phyloP scores from a whole-genome alignment of 139 green algal species.

The Eudorina sp. region DNA sequence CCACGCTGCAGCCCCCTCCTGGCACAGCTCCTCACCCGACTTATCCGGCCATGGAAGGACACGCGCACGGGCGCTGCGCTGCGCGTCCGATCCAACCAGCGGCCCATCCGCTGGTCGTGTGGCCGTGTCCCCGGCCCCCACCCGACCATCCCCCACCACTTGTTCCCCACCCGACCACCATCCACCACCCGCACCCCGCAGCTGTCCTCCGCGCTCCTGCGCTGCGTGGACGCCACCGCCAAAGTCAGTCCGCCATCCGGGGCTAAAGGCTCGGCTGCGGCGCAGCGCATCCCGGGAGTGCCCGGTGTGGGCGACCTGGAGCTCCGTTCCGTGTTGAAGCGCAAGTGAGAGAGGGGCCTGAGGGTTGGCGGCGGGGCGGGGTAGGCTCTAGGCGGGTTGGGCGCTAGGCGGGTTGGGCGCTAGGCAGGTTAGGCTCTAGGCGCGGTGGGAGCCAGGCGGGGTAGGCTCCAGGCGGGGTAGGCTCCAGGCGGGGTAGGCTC shows the following conservation, averaged over 20 bases:
- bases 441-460: too few relatives aligned
- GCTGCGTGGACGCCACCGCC: neutral
- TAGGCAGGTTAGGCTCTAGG: too few relatives aligned
- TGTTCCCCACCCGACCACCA: neutral
- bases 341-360: conserved; percentile 14
- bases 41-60: neutral
- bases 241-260: neutral
- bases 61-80: too few relatives aligned
- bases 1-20: too few relatives aligned
- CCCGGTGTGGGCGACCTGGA: neutral
- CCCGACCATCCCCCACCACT: neutral
- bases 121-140: neutral
- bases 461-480: too few relatives aligned
- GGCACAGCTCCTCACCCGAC: neutral
- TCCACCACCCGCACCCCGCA: neutral
- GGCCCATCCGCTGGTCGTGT: neutral
- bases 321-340: conserved; percentile 13
- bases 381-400: too few relatives aligned
- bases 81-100: too few relatives aligned
- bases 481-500: too few relatives aligned
- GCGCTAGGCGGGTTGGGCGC: too few relatives aligned
- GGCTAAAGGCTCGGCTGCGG: neutral
- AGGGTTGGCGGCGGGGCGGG: too few relatives aligned
- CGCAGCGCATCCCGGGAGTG: neutral
- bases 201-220: conserved; percentile 12